Evolutionary conservation across 208 protist genomes (phyloP), one percentile per base, ranked within the genome.

Genomic region (Trypanosoma rangeli): DNA sequence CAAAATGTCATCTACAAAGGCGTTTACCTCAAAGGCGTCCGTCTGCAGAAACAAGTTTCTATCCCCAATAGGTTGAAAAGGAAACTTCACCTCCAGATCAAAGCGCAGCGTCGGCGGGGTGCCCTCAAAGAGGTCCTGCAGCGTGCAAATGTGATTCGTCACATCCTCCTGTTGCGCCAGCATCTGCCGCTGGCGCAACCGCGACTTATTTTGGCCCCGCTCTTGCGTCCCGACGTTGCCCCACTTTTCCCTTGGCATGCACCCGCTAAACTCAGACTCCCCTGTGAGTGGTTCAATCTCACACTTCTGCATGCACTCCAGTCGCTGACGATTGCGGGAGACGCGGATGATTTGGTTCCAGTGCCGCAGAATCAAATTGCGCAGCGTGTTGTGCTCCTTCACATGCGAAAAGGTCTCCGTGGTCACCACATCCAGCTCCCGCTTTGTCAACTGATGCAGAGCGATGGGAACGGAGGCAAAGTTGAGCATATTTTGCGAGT

Each of bases 71-170:
- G 87, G 87, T 67, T 84, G 77, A 59, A 90, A 90, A 4, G 87
- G 87, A 64, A 86, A 93, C 70, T 93, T 93, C 35, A 93, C 87
- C 55, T 93, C 87, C 16, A 93, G 65, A 76, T 93, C 86, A 63
- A 90, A 80, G 3, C 79, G 68, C 44, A 94, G 74, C 7, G 78
- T 79, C 16, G 85, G 63, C 12, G 85, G 84, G 1, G 83, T 91
- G 33, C 74, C 67, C 49, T 79, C 64, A 50, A 94, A 81, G 48
- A 94, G 69, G 31, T 94, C 81, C 24, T 81, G 60, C 13, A 94
- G 68, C 22, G 83, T 81, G 54, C 83, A 83, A 48, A 94, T 84
- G 22, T 71, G 80, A 60, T 90, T 85, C 0, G 84, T 87, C 15
- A 94, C 86, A 74, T 94, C 79, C 31, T 80, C 79, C 73, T 93